Percentiles rank a stretch among this genome's conserved stretches.
Conservation (phyloP, 2,329 filamentous ascomycete species). For the Aspergillus neoniger region DNA sequence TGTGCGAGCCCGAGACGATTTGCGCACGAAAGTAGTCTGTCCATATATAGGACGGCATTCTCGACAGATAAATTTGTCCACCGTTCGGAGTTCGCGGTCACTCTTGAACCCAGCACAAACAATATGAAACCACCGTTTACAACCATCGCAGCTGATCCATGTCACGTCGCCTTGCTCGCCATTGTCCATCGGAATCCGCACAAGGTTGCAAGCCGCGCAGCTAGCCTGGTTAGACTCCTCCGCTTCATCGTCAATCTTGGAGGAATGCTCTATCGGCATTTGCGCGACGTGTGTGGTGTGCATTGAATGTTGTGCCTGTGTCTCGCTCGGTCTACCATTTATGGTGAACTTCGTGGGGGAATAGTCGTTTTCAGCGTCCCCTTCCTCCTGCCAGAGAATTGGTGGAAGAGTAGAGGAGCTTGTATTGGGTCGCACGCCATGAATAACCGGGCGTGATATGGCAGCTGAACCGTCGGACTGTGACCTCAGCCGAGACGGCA, state of each 20-base stretch:
- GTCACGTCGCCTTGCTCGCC: constrained; percentile 57
- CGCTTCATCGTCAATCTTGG: constrained; percentile 33
- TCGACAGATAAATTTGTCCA: constrained; percentile 68
- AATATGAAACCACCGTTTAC: constrained; percentile 69
- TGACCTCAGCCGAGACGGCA: constrained; percentile 43
- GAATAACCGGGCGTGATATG: constrained; percentile 39
- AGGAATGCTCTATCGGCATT: constrained; percentile 20
- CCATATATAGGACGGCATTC: constrained; percentile 62
- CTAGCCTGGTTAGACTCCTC: constrained; percentile 43
- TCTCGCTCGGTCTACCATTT: constrained; percentile 15
- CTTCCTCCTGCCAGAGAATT: constrained; percentile 37
- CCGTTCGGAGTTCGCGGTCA: constrained; percentile 63
- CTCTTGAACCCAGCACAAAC: constrained; percentile 67
- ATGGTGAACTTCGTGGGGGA: constrained; percentile 13
- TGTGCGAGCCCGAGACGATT: constrained; percentile 65
- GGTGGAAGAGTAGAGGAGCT: constrained; percentile 39
- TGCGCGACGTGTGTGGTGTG: constrained; percentile 6
- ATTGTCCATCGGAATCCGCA: constrained; percentile 53
- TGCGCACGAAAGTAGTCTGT: constrained; percentile 67
- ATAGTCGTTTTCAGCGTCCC: constrained; percentile 16
- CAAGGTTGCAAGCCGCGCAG: constrained; percentile 61
- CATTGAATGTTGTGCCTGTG: neutral
- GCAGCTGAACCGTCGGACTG: constrained; percentile 46
- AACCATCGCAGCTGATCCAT: constrained; percentile 70
- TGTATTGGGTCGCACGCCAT: constrained; percentile 40